Base-by-base conservation (phyloP, 2,329 filamentous ascomycete genomes). In the Proliferodiscus dingleyae region DNA sequence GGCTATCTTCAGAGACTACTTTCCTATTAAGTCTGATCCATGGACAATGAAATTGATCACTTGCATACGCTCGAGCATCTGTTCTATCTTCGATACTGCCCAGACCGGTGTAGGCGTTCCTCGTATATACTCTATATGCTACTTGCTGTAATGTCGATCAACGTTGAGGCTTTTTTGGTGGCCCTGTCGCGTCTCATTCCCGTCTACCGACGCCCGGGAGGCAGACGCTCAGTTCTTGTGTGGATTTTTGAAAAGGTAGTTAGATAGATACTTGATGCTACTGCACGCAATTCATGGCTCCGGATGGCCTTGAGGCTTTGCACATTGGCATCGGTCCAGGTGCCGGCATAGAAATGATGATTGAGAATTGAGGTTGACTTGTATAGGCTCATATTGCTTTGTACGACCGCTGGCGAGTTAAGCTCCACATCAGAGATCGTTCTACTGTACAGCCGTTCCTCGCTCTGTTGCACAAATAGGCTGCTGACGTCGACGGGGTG, bases 1-100 rank as follows among this genome's bases (percentile, higher is more conserved):
- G 11, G 11, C 24, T 26, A 23, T 16, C 28, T 5, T 7, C 15
- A 2, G 11, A 16, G 16, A n/a, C n/a, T n/a, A n/a, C 8, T 16
- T 44, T 41, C 36, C 46, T 32, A 38, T 40, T 23, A 37, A 43
- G 23, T 33, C 23, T 26, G 23, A 22, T 28, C 23, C 28, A 18
- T 16, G 33, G 10, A 32, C 15, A 8, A 26, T 29, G 34, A 16
- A 51, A 54, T 50, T 44, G 46, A 57, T 55, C 50, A 54, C 57
- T 58, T 59, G 55, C 57, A 58, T 59, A 53, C 49, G 54, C 37
- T 53, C 55, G 51, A 56, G 52, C 52, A 47, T 54, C 51, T 48
- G 54, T 50, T 45, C 38, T 36, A 40, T 50, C 49, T 32, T 51
- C 51, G 49, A 49, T 36, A 45, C 43, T 45, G 39, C 43, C 45